Base-by-base conservation (phyloP, 2,329 filamentous ascomycete genomes). In the Diaporthe sp. region DNA sequence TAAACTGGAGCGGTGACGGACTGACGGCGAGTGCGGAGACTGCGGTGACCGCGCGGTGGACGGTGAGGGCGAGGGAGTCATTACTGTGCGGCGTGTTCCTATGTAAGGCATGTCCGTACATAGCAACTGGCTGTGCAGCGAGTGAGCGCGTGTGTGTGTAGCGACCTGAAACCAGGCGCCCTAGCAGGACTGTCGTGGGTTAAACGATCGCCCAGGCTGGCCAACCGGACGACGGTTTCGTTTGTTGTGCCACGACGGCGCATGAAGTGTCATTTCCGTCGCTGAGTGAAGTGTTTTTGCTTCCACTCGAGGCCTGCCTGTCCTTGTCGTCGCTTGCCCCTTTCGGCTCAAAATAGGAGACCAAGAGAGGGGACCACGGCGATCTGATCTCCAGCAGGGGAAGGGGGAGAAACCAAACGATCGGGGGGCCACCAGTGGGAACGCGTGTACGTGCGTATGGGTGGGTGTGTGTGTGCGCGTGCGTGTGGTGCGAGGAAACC, bases 121-220 rank as follows among this genome's bases (percentile, higher is more conserved):
- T 68, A 68, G 65, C 46, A 68, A 68, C 65, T 42, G 65, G 65
- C 65, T 68, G 46, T 68, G 65, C 65, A 68, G 44, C 4, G 62
- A 17, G 62, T 28, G 46, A 10, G 65, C 46, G 34, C 28, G 65
- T 28, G 46, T 37, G 65, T 42, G 65, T 42, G 62, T 39, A 39
- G 46, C 46, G 46, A 68, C 46, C 65, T 68, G 65, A 68, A 68
- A 68, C 65, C 31, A 53, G 65, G 31, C 65, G 65, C 31, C 65
- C 46, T 68, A 68, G 46, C 22, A 68, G 65, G 65, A 68, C 65
- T 53, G 65, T 68, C 65, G 65, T 68, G 65, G 62, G 65, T 68
- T 68, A 68, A 68, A 68, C 65, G 65, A 68, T 68, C 31, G 65
- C 65, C 62, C 28, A 68, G 65, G 2, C 65, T 42, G 46, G 31